phyloP scores from a whole-genome alignment of 2,329 filamentous ascomycete species.

The Pyricularia grisea region DNA sequence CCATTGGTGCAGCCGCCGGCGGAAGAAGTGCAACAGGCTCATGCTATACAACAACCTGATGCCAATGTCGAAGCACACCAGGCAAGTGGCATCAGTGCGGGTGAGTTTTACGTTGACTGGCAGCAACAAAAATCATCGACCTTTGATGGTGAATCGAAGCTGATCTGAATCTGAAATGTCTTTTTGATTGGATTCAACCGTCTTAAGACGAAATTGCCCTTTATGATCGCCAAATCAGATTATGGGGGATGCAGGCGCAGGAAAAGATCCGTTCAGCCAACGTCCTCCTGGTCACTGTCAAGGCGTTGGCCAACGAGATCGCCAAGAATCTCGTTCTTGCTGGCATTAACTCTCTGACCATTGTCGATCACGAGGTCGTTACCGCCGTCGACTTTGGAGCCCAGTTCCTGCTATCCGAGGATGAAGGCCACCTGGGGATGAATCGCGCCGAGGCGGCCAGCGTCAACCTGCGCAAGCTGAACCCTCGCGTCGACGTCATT shows the following conservation, averaged over 20 bases:
- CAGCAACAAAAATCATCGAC: not conserved
- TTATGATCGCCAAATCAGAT: constrained; percentile 92
- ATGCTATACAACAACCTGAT: not conserved
- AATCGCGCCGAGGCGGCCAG: constrained; percentile 79
- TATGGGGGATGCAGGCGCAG: constrained; percentile 95
- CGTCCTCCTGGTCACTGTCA: constrained; percentile 81
- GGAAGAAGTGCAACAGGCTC: not conserved
- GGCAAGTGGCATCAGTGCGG: constrained; percentile 19
- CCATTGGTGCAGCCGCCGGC: not conserved
- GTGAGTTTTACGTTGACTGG: constrained; percentile 10
- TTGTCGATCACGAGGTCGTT: constrained; percentile 70
- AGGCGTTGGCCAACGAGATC: constrained; percentile 84
- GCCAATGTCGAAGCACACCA: constrained; percentile 10
- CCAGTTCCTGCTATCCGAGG: constrained; percentile 66
- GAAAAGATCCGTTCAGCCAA: constrained; percentile 84
- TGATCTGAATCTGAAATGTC: not conserved
- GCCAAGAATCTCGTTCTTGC: constrained; percentile 96
- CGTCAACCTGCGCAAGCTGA: constrained; percentile 72
- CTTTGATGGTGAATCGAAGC: not conserved
- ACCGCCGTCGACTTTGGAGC: constrained; percentile 72
- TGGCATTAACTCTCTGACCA: constrained; percentile 81
- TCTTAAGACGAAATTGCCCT: constrained; percentile 77
- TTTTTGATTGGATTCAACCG: constrained; percentile 19
- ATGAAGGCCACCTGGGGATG: constrained; percentile 61
- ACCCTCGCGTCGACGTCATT: constrained; percentile 73